Conservation (phyloP, 148 eudicot genomes). For the Oxyria digyna region DNA sequence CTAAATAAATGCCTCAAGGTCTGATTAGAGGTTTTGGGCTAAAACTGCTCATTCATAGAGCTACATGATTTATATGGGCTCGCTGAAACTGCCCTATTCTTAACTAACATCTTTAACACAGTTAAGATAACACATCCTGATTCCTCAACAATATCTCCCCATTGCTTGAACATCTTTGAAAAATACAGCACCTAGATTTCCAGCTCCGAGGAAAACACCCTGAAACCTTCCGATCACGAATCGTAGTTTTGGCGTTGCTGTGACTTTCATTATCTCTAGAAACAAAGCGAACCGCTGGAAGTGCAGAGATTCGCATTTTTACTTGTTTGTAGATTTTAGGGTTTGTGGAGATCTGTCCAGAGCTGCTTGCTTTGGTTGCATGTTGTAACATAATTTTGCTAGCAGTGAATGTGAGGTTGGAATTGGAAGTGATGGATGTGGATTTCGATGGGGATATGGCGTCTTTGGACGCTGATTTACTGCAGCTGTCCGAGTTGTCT, state of each 20-base stretch:
- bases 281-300: not conserved
- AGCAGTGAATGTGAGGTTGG: not conserved
- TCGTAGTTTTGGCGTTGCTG: not conserved
- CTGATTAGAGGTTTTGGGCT: no score
- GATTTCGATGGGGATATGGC: slow-evolving; percentile 13
- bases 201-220: not conserved
- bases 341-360: slow-evolving; percentile 1
- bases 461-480: slow-evolving; percentile 22
- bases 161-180: not conserved
- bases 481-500: slow-evolving; percentile 28
- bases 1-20: no score
- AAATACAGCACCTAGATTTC: not conserved
- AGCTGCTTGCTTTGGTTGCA: slow-evolving; percentile 1
- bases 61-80: no score
- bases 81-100: no score
- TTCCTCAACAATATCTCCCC: slow-evolving; percentile 1
- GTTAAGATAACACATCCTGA: no score
- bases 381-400: not conserved
- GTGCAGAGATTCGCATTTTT: not conserved
- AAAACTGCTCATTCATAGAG: no score
- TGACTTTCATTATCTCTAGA: not conserved
- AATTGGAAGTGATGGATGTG: slow-evolving; percentile 15
- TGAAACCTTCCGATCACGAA: not conserved
- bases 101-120: no score
- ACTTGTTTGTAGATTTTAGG: not conserved